Conservation (phyloP, 2,329 filamentous ascomycete species). For the Botrytis hyacinthi region DNA sequence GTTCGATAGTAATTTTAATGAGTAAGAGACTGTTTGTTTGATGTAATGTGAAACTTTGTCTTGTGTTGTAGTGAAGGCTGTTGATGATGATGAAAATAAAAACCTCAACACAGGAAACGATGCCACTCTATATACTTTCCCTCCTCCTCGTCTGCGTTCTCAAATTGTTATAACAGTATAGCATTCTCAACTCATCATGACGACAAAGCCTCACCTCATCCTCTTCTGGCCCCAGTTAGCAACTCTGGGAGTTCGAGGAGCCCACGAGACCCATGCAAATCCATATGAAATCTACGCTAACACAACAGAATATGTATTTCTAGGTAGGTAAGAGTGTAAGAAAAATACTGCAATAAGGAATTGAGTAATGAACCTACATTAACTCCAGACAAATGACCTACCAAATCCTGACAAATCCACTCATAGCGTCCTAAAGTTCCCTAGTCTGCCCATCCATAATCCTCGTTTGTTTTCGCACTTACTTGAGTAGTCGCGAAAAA, state of each 20-base stretch:
- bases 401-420: constrained; percentile 19
- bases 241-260: background rate
- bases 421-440: background rate
- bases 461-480: background rate
- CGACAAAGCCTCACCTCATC: constrained; percentile 22
- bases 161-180: background rate
- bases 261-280: background rate
- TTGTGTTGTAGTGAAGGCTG: background rate
- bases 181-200: constrained; percentile 12
- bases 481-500: background rate
- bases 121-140: constrained; percentile 13
- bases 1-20: background rate
- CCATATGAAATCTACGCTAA: constrained; percentile 3
- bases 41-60: background rate
- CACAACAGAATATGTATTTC: background rate
- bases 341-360: background rate
- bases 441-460: background rate
- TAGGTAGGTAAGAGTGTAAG: background rate
- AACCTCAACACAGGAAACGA: constrained; percentile 1
- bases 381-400: background rate
- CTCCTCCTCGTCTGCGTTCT: background rate
- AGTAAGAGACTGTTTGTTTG: background rate
- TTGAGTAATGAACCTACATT: background rate
- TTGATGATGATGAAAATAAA: constrained; percentile 3
- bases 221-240: constrained; percentile 6